Evolutionary conservation across 2,329 filamentous ascomycete species (phyloP), one percentile per base, ranked within the genome.

Genomic region (Fusarium sulawesiense): DNA sequence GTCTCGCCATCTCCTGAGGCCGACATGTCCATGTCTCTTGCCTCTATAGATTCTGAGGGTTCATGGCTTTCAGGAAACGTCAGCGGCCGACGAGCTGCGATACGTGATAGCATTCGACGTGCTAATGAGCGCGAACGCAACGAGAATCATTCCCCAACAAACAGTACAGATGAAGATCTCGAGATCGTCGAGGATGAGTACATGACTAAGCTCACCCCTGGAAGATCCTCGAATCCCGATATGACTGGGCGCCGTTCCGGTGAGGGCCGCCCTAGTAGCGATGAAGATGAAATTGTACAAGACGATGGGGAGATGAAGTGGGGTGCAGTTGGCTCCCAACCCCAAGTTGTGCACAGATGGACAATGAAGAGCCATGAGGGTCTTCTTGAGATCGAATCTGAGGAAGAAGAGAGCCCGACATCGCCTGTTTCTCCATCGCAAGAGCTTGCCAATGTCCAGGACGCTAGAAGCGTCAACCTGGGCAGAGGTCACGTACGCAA

Each of bases 41-140:
- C 94, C 3, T 98, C 94, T 0, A 93, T 98, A 63, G 96, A 98
- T 76, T 98, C 94, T 0, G 96, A 99, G 82, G 96, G 88, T 7
- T 98, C 94, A 1, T 99, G 96, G 96, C 89, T 99, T 46, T 96
- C 94, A 6, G 94, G 95, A 18, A 90, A 91, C 60, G 79, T 84
- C 51, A 86, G 84, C 70, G 84, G 83, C 75, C 80, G 83, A 69
- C 79, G 80, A 30, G 83, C 84, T 59, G 77, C 84, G 76, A 79
- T 88, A 76, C 75, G 83, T 32, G 80, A 78, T 65, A 83, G 78
- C 74, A 78, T 78, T 45, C 68, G 74, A 32, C 75, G 77, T 34
- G 74, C 75, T 42, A 79, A 76, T 49, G 76, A 73, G 27, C 76
- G 72, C 32, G 77, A 78, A 29, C 71, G 67, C 14, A 61, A 64